Conservation (phyloP, 805 yeast species). For the Barnettozyma vustinii region DNA sequence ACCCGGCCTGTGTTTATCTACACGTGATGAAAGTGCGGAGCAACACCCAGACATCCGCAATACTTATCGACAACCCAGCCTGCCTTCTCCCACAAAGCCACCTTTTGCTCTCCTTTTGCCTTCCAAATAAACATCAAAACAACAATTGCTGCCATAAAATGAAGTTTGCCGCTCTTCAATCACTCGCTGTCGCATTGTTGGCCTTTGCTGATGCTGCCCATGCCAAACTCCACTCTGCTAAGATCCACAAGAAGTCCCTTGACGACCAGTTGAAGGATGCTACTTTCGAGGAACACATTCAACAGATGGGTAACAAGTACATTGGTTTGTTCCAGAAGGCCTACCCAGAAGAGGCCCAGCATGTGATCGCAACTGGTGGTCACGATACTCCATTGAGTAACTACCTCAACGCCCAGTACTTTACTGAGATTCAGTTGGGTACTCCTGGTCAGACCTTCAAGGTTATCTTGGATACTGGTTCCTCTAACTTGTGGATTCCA, state of each 20-base stretch:
- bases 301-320: conserved; percentile 59
- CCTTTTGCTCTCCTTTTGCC: neutral
- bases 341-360: conserved; percentile 32
- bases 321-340: conserved; percentile 41
- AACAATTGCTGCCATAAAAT: conserved; percentile 7
- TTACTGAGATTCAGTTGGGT: conserved; percentile 84
- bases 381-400: conserved; percentile 85
- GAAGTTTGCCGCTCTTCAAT: conserved; percentile 21
- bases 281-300: conserved; percentile 47
- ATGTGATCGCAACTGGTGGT: conserved; percentile 31
- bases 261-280: conserved; percentile 51
- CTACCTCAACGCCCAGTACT: conserved; percentile 94
- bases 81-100: neutral
- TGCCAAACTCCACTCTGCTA: conserved; percentile 50
- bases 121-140: neutral
- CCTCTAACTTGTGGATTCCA: conserved; percentile 97
- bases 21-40: neutral
- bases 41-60: neutral
- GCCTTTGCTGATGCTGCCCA: conserved; percentile 40
- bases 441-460: conserved; percentile 92
- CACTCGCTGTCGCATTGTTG: conserved; percentile 22
- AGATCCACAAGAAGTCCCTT: conserved; percentile 52
- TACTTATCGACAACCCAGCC: neutral
- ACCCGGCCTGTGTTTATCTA: neutral
- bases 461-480: conserved; percentile 94